Conservation (phyloP, 306 rosid genomes). For the Chamaecrista fasciculata region DNA sequence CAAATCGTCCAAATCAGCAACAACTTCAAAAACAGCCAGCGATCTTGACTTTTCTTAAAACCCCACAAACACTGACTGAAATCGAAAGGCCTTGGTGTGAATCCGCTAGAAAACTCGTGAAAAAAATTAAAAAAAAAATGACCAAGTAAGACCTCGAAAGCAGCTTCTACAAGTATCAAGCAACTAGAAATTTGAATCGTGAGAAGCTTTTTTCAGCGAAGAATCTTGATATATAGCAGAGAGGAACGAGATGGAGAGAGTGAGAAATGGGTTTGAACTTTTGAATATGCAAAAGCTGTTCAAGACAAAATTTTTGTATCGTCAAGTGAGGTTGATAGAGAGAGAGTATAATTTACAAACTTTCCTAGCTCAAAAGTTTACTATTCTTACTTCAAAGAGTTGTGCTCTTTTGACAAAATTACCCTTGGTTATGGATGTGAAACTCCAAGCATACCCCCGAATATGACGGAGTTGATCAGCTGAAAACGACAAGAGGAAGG, state of each 20-base stretch:
- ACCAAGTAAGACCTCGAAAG: conserved; percentile 23
- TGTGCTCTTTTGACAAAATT: neutral
- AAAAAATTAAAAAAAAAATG: conserved; percentile 13
- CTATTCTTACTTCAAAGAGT: neutral
- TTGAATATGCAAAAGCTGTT: conserved; percentile 52
- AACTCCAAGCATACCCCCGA: neutral
- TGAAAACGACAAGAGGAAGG: no score
- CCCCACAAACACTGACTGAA: conserved; percentile 20
- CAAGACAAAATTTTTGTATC: conserved; percentile 61
- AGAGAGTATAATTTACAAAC: conserved; percentile 28
- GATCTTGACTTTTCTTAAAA: conserved; percentile 27
- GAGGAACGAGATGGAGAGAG: conserved; percentile 29
- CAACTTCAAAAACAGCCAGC: conserved; percentile 23
- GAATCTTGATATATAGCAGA: neutral
- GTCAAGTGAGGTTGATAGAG: conserved; percentile 40
- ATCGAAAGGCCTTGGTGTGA: conserved; percentile 24
- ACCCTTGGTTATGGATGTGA: accelerated
- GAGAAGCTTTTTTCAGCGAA: neutral
- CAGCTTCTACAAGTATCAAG: neutral
- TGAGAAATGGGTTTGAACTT: conserved; percentile 21
- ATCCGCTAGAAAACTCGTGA: conserved; percentile 29
- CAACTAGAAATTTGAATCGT: neutral
- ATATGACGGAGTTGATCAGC: no score
- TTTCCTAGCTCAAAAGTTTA: neutral
- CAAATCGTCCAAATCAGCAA: conserved; percentile 5